phyloP scores from a whole-genome alignment of 257 asterid genomes.

The Solanum ahanhuiri region DNA sequence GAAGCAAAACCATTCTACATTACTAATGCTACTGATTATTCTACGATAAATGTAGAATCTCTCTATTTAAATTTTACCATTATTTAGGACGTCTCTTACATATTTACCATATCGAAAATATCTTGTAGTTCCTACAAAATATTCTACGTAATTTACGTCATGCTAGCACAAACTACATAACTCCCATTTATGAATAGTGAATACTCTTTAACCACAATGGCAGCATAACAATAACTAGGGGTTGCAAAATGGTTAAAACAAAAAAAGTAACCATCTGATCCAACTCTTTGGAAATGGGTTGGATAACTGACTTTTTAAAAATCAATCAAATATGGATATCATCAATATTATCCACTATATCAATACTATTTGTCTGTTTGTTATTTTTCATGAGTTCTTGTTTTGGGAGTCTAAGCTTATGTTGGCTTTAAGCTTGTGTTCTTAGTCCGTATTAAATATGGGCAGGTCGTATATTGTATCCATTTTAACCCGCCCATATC shows the following conservation, averaged over 20 bases:
- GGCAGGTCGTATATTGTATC: not conserved
- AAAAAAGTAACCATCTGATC: not conserved
- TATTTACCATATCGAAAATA: not conserved
- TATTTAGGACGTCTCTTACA: not conserved
- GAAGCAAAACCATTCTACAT: not conserved
- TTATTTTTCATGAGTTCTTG: not conserved
- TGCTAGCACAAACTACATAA: not conserved
- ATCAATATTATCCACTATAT: not conserved
- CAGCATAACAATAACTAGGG: not conserved
- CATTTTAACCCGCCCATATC: not conserved
- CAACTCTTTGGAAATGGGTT: not conserved
- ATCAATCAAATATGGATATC: not conserved
- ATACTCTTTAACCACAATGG: not conserved
- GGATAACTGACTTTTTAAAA: not conserved
- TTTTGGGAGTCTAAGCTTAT: not conserved
- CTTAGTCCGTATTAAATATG: not conserved
- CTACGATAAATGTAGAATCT: not conserved
- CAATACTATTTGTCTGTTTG: not conserved
- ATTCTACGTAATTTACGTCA: not conserved
- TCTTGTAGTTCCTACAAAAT: not conserved
- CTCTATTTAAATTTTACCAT: not conserved
- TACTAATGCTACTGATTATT: not conserved
- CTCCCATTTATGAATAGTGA: not conserved
- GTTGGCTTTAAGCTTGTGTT: not conserved
- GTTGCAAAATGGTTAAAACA: not conserved